Conservation (phyloP, 257 asterid genomes). For the Przewalskia tangutica region DNA sequence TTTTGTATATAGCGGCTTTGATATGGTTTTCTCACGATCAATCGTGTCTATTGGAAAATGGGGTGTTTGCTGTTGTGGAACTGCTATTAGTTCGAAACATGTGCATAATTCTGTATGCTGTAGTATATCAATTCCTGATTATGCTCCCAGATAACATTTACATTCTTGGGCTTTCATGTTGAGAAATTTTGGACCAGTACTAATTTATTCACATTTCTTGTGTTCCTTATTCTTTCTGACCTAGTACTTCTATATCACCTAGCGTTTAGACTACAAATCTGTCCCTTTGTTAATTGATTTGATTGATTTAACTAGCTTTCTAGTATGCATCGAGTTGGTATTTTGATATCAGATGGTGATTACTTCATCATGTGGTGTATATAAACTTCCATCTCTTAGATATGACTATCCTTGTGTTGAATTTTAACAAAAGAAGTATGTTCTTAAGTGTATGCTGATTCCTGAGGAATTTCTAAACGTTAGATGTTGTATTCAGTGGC, state of each 20-base stretch:
- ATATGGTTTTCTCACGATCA: constrained; percentile 19
- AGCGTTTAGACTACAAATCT: not conserved
- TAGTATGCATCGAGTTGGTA: not conserved
- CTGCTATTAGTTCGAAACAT: not conserved
- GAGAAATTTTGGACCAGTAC: not conserved
- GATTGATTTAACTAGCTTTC: not conserved
- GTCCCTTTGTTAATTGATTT: not conserved
- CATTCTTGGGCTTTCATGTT: not conserved
- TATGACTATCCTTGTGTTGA: not conserved
- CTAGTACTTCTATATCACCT: not conserved
- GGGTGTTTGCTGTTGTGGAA: constrained; percentile 5
- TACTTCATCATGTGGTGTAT: too few relatives aligned
- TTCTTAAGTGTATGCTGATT: not conserved
- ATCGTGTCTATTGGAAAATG: constrained; percentile 2
- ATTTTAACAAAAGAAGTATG: not conserved
- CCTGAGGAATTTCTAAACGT: not conserved
- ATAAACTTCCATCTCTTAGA: not conserved
- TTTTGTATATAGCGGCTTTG: constrained; percentile 22
- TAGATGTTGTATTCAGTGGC: not conserved
- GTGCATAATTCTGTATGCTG: not conserved
- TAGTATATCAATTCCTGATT: not conserved
- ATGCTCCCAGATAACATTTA: not conserved
- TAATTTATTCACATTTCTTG: not conserved
- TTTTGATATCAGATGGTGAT: not conserved
- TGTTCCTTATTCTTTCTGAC: not conserved